Evolutionary conservation across 148 eudicot species (phyloP), one percentile per base, ranked within the genome.

Genomic region (Chenopodium album): DNA sequence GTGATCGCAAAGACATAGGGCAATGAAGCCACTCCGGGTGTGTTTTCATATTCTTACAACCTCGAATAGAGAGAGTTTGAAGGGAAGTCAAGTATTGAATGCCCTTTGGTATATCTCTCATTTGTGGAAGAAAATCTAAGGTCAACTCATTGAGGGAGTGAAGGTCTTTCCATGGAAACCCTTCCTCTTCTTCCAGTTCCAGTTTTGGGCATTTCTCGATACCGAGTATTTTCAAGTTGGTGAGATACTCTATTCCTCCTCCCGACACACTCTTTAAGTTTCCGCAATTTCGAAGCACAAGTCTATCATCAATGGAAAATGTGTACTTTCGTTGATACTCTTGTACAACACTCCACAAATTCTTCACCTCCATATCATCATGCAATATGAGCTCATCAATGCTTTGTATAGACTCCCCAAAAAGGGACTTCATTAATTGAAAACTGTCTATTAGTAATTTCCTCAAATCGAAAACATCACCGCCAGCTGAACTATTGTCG

Each of bases 1-100:
- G 80, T 3, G 8, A 4, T 11, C n/a, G 41, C 19, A 82, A 31
- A 71, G 48, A 77, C 9, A 63, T 29, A 9, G 71, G 54, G 64
- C 37, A 9, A 41, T 41, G 17, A 22, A 82, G 20, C 64, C 80
- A 82, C 63, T 71, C 80, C 7, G 84, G 84, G 3, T 77, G 54
- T 1, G 47, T 59, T 29, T 59, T 60, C 48, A 82, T 71, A 22
- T 29, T 44, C 0, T 8, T 5, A 34, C 76, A 77, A 3, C 13
- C 0, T 14, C 0, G 0, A 31, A 83, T 78, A 1, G 1, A 0
- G 56, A 82, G 78, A 23, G 12, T 6, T 29, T 17, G n/a, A 64
- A 82, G 81, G 52, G 77, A 22, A 26, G 68, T 63, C 71, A 78
- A 64, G 81, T 78, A 52, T 16, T 64, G 78, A 26, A 83, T 2